These are phyloP conservation scores for Senna tora DNA, from an alignment of 306 rosid species.

Conservation along the genomic window DNA sequence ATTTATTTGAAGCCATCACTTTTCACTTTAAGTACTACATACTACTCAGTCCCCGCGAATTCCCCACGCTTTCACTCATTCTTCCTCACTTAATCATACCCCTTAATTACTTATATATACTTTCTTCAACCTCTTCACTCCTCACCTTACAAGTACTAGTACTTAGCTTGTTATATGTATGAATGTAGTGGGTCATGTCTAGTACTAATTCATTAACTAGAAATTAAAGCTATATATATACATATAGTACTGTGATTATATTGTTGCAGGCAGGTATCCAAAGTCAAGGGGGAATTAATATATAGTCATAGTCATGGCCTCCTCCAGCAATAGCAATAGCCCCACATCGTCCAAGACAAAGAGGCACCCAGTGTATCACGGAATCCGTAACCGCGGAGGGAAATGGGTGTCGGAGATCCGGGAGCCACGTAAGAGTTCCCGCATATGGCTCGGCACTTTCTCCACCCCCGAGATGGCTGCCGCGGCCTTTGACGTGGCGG, in stretches of 20 bases:
- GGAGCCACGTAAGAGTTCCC: slow-evolving; percentile 71
- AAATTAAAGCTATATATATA: too few relatives aligned
- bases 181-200: too few relatives aligned
- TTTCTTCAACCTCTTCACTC: too few relatives aligned
- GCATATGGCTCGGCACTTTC: slow-evolving; percentile 87
- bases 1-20: too few relatives aligned
- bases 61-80: slow-evolving; percentile 50
- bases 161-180: too few relatives aligned
- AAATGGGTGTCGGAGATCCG: slow-evolving; percentile 89
- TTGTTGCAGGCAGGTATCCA: too few relatives aligned
- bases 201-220: too few relatives aligned
- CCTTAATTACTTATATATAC: not conserved
- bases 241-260: too few relatives aligned
- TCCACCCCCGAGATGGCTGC: slow-evolving; percentile 80
- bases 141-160: too few relatives aligned
- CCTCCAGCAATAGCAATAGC: not conserved
- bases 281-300: too few relatives aligned
- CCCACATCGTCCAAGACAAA: slow-evolving; percentile 39
- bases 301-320: slow-evolving; percentile 40
- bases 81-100: not conserved
- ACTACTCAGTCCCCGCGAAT: slow-evolving; percentile 42
- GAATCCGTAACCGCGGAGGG: slow-evolving; percentile 66
- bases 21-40: not conserved
- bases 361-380: slow-evolving; percentile 58
- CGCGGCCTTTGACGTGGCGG: slow-evolving; percentile 78